A percentile compares a stretch with the other conserved stretches of the same genome.
These are phyloP conservation scores for Chrysoporthe austroafricana DNA, from an alignment of 2,329 filamentous ascomycete genomes.

Conservation along the genomic window DNA sequence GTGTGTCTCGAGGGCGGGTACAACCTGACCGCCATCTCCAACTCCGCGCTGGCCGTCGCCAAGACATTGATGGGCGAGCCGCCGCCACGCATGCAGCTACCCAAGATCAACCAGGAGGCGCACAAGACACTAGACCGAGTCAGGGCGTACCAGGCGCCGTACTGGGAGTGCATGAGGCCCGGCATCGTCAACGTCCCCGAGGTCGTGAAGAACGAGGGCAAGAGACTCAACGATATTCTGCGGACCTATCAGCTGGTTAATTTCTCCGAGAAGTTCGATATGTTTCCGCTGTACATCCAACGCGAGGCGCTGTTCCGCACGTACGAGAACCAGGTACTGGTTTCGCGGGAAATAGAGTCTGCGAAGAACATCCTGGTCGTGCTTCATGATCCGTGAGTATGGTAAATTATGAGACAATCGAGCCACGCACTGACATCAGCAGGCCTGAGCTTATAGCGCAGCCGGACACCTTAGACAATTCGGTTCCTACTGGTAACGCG, in stretches of 20 bases:
- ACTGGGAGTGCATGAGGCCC: constrained; percentile 88
- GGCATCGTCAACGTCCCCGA: constrained; percentile 60
- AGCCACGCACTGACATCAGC: constrained; percentile 26
- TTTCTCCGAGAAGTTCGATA: constrained; percentile 72
- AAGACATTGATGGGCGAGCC: constrained; percentile 95
- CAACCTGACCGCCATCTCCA: constrained; percentile 89
- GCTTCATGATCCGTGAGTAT: constrained; percentile 83
- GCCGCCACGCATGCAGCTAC: constrained; percentile 64
- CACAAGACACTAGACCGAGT: constrained; percentile 61
- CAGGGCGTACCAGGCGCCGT: constrained; percentile 65
- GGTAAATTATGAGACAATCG: constrained; percentile 14
- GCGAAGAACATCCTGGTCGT: constrained; percentile 77
- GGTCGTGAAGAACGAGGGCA: constrained; percentile 55
- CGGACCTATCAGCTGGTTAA: constrained; percentile 74
- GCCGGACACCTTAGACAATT: constrained; percentile 70
- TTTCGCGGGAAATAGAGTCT: constrained; percentile 71
- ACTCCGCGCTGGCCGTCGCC: constrained; percentile 88
- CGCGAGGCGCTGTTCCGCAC: constrained; percentile 72
- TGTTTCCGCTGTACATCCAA: constrained; percentile 81
- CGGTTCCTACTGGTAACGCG: constrained; percentile 79
- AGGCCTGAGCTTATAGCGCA: constrained; percentile 74
- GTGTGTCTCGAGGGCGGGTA: constrained; percentile 97
- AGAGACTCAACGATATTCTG: constrained; percentile 78
- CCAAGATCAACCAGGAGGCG: constrained; percentile 62
- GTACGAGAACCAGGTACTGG: constrained; percentile 85